A percentile compares a stretch with the other conserved stretches of the same genome.
These are phyloP conservation scores for Acacia acuminata DNA, from an alignment of 306 rosid species.

Conservation along the genomic window DNA sequence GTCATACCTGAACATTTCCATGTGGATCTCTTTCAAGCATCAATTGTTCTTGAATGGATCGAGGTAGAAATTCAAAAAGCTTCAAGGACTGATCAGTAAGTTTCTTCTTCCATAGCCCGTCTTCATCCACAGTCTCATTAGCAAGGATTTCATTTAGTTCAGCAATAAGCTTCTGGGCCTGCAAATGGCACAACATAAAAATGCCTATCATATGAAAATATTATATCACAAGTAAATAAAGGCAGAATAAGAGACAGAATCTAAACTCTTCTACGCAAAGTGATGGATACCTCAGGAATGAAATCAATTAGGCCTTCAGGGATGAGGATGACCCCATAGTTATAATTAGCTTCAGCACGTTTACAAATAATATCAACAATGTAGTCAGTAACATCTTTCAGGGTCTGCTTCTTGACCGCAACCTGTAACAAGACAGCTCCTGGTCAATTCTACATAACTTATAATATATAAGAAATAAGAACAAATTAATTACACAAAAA, in stretches of 20 bases:
- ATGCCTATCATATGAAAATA: background rate
- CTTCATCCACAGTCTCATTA: conserved; percentile 74
- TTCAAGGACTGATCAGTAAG: conserved; percentile 73
- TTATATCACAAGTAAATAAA: background rate
- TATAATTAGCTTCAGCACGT: conserved; percentile 82
- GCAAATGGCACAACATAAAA: conserved; percentile 32
- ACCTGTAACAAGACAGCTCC: conserved; percentile 60
- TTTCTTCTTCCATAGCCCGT: conserved; percentile 87
- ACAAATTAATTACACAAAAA: background rate
- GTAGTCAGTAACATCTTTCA: conserved; percentile 93
- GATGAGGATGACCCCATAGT: conserved; percentile 94
- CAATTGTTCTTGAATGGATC: conserved; percentile 90
- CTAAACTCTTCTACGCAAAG: conserved; percentile 19
- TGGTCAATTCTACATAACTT: conserved; percentile 15
- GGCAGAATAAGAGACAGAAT: background rate
- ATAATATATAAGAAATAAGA: background rate
- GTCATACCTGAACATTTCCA: conserved; percentile 94
- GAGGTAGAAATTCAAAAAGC: conserved; percentile 88
- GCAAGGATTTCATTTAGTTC: conserved; percentile 97
- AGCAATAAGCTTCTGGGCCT: conserved; percentile 92
- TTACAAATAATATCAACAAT: conserved; percentile 77
- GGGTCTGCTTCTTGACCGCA: conserved; percentile 84
- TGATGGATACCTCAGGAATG: conserved; percentile 84
- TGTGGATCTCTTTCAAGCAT: conserved; percentile 99
- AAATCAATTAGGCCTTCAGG: conserved; percentile 99